Percentiles rank a stretch among this genome's conserved stretches.
Evolutionary conservation across 768 basidiomycete genomes (phyloP).

Genomic region (Crepidotus variabilis): DNA sequence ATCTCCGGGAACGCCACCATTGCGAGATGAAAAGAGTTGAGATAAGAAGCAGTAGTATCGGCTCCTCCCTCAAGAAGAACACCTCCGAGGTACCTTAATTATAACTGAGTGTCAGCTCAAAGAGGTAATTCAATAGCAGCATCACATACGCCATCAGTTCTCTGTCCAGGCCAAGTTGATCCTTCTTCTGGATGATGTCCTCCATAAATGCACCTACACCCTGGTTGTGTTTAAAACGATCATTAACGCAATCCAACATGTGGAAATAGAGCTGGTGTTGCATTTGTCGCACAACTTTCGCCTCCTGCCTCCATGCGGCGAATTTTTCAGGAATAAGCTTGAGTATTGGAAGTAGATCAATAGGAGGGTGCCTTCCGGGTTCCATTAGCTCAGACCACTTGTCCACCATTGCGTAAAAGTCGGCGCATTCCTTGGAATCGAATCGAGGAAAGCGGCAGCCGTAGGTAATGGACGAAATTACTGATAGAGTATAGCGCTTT

Average conservation of each 20-base stretch:
- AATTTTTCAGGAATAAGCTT: background rate
- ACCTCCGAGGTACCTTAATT: background rate
- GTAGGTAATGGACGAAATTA: background rate
- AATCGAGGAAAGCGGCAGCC: background rate
- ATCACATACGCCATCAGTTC: background rate
- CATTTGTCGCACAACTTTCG: background rate
- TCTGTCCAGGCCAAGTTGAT: background rate
- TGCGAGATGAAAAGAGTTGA: background rate
- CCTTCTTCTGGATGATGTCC: background rate
- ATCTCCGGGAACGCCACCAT: conserved; percentile 14
- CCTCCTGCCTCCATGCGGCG: background rate
- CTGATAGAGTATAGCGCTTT: background rate
- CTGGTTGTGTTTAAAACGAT: background rate
- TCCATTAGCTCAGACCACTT: conserved; percentile 1
- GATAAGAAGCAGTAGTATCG: background rate
- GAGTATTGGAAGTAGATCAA: background rate
- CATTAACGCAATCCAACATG: background rate
- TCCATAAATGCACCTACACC: background rate
- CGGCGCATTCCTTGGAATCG: background rate
- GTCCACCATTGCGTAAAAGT: background rate
- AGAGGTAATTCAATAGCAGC: background rate
- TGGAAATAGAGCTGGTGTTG: background rate
- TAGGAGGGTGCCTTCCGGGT: background rate
- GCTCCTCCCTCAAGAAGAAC: background rate
- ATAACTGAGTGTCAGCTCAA: background rate